Base-by-base conservation (phyloP, 805 yeast genomes). In the Barnettozyma pratensis region DNA sequence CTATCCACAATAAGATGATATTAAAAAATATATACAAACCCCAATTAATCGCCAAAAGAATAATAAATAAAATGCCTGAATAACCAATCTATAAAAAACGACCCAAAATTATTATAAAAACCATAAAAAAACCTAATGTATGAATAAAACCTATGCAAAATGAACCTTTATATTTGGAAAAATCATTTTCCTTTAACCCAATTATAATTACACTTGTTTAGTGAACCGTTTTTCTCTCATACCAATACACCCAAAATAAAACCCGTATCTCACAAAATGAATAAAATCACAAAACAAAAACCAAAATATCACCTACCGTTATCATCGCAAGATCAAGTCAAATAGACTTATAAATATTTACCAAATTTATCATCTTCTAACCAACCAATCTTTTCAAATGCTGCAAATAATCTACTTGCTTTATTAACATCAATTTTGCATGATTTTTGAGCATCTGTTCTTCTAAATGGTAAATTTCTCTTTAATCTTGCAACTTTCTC, bases 381-480 rank as follows among this genome's bases (percentile, higher is more conserved):
- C 98, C 98, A 94, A 44, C 98, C 98, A 44, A 88, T 95, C 67
- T 85, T 87, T 69, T 92, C 98, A 64, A 83, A 92, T 28, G 97
- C 92, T 14, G 95, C 95, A 73, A 81, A 92, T 48, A 92, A 72
- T 59, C 98, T 77, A 47, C 95, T 85, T 4, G 98, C 98, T 68
- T 92, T 92, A 68, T 92, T 92, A 45, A 92, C 99, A 68, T 92
- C 99, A 55, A 92, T 92, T 56, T 96, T 81, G 67, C 98, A 94
- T 9, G 97, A 96, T 73, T 94, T 94, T 69, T 92, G 99, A 7
- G 97, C 96, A 68, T 92, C 99, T 0, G 98, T 92, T 71, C 98
- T 84, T 72, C 98, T 83, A 70, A 92, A 92, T 37, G 95, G 95
- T 64, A 85, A 75, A 41, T 86, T 87, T 46, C 74, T 75, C 61